Evolutionary conservation across 2,329 filamentous ascomycete genomes (phyloP).

Genomic region (Colletotrichum sp.): DNA sequence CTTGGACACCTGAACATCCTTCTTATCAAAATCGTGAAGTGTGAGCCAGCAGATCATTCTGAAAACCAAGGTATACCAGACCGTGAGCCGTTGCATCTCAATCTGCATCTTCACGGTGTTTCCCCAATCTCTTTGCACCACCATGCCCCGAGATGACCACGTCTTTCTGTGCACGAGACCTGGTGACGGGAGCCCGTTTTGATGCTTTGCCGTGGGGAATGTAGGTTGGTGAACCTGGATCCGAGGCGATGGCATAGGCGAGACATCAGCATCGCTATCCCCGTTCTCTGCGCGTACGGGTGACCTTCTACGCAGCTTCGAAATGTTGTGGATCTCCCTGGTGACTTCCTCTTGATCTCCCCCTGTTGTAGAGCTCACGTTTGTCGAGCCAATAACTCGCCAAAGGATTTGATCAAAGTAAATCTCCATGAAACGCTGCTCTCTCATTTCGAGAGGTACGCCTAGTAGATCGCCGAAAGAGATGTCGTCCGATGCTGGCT

Average conservation of each 20-base stretch:
- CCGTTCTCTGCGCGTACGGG: not conserved
- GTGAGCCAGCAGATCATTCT: slow-evolving; percentile 43
- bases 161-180: not conserved
- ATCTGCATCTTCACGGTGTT: not conserved
- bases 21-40: slow-evolving; percentile 42
- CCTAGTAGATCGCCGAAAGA: not conserved
- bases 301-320: too few species aligned
- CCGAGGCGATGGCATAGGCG: not conserved
- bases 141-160: not conserved
- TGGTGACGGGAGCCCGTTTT: not conserved
- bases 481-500: not conserved
- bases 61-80: slow-evolving; percentile 39
- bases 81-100: slow-evolving; percentile 14
- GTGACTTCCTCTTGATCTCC: slow-evolving; percentile 7
- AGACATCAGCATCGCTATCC: not conserved
- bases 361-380: not conserved
- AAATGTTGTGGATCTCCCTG: not conserved
- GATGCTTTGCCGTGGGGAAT: not conserved
- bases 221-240: not conserved
- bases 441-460: not conserved
- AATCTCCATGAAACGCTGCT: slow-evolving; percentile 3
- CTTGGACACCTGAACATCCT: slow-evolving; percentile 35
- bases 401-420: slow-evolving; percentile 1
- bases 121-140: not conserved
- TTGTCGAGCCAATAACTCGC: not conserved